Evolutionary conservation across 1,284 basidiomycete species (phyloP).

Genomic region (Ceratobasidium sp.): DNA sequence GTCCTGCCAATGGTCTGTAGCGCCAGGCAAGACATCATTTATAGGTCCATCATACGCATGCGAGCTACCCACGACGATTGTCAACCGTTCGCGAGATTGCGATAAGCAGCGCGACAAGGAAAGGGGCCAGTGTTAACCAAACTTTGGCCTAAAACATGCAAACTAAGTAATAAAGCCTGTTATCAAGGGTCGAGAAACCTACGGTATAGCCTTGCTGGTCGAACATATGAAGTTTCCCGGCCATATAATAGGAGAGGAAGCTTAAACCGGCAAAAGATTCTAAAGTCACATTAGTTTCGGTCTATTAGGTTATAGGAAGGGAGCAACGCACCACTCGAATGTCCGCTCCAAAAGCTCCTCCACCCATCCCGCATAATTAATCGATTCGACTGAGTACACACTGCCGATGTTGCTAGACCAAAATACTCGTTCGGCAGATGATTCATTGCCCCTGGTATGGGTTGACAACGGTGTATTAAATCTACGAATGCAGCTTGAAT

Average conservation of each 20-base stretch:
- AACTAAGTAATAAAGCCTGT: not conserved
- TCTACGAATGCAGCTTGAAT: not conserved
- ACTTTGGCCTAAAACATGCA: constrained; percentile 70
- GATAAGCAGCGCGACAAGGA: constrained; percentile 85
- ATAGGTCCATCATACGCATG: not conserved
- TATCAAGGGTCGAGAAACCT: not conserved
- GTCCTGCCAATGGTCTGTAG: constrained; percentile 87
- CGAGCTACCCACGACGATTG: constrained; percentile 74
- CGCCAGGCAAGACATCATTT: constrained; percentile 5
- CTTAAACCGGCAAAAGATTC: constrained; percentile 94
- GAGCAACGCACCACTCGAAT: constrained; percentile 76
- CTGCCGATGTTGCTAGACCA: constrained; percentile 77
- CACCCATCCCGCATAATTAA: constrained; percentile 84
- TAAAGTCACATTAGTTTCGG: constrained; percentile 54
- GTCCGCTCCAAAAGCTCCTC: constrained; percentile 94
- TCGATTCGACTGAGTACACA: constrained; percentile 82
- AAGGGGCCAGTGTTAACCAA: constrained; percentile 84
- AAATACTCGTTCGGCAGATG: constrained; percentile 64
- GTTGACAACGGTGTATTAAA: constrained; percentile 82
- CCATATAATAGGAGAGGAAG: constrained; percentile 89
- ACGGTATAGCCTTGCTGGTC: constrained; percentile 80
- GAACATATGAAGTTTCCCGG: constrained; percentile 93
- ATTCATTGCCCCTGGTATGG: constrained; percentile 73
- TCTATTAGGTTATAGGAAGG: not conserved
- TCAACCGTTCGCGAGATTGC: constrained; percentile 92